These are phyloP conservation scores for Mycena kentingensis DNA, from an alignment of 768 basidiomycete genomes.

Conservation along the genomic window DNA sequence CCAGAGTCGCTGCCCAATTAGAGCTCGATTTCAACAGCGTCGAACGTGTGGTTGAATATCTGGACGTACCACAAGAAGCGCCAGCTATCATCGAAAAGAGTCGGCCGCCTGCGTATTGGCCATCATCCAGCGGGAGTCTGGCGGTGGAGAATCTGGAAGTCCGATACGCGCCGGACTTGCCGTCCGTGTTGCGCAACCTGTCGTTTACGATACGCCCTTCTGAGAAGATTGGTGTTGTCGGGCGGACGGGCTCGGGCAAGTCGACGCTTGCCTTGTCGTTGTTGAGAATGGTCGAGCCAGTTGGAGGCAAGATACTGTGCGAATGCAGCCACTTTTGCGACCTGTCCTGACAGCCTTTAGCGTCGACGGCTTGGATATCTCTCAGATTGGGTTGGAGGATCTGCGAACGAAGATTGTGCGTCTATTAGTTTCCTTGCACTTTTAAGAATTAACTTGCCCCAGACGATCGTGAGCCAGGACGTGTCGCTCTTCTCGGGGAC, in stretches of 20 bases:
- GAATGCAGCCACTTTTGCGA: conserved; percentile 20
- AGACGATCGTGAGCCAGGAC: conserved; percentile 79
- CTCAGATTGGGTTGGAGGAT: conserved; percentile 67
- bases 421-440: neutral
- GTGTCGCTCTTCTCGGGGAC: conserved; percentile 75
- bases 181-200: conserved; percentile 56
- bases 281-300: conserved; percentile 64
- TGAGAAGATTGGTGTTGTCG: conserved; percentile 73
- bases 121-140: conserved; percentile 58
- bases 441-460: neutral
- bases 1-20: conserved; percentile 65
- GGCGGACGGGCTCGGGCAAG: conserved; percentile 70
- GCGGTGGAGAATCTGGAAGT: conserved; percentile 61
- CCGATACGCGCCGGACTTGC: conserved; percentile 63
- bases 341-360: conserved; percentile 29
- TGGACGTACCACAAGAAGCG: conserved; percentile 68
- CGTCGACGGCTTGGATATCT: conserved; percentile 73
- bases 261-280: conserved; percentile 60
- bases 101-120: conserved; percentile 76
- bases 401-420: conserved; percentile 62
- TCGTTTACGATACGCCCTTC: conserved; percentile 60
- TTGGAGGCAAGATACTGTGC: conserved; percentile 58
- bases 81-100: conserved; percentile 55
- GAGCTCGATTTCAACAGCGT: conserved; percentile 77
- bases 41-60: conserved; percentile 72